Conservation (phyloP, 2,329 filamentous ascomycete genomes). For the Cryphonectria parasitica region DNA sequence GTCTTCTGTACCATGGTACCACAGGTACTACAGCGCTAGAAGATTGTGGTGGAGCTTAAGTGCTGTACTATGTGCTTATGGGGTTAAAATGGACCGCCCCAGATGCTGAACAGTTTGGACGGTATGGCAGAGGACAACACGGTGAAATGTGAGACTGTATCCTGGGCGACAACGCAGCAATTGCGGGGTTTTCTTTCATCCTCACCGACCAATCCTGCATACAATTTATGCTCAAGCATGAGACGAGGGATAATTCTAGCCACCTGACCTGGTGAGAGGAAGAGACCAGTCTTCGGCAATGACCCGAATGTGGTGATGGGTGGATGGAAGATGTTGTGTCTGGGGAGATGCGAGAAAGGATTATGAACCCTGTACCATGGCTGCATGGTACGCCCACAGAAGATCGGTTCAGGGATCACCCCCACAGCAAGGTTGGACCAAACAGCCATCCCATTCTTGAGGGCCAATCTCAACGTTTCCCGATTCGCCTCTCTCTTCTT, state of each 20-base stretch:
- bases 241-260: not conserved
- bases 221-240: not conserved
- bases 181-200: not conserved
- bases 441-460: not conserved
- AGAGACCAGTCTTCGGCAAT: not conserved
- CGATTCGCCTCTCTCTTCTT: not conserved
- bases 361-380: not conserved
- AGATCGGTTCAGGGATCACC: not conserved
- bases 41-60: not conserved
- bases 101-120: not conserved
- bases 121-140: not conserved
- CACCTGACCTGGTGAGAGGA: not conserved
- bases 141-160: not conserved
- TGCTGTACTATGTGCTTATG: not conserved
- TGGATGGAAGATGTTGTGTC: not conserved
- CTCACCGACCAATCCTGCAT: not conserved
- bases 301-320: not conserved
- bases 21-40: not conserved
- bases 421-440: not conserved
- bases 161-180: not conserved
- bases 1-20: too few relatives aligned
- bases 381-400: constrained; percentile 1
- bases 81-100: not conserved
- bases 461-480: not conserved
- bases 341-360: not conserved